Evolutionary conservation across 768 basidiomycete genomes (phyloP).

Genomic region (Suillus tomentosus): DNA sequence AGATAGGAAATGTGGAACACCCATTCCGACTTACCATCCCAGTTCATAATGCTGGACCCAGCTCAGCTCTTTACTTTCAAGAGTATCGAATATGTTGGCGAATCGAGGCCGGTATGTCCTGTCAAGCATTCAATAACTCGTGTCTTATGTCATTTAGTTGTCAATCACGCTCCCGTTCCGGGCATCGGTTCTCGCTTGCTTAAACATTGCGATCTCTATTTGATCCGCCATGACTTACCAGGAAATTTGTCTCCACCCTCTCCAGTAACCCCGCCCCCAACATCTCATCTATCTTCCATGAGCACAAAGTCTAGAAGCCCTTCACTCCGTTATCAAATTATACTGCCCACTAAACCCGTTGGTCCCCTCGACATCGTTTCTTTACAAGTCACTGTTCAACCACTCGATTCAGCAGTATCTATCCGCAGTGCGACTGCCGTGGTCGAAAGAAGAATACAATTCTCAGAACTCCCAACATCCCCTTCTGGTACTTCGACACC

Average conservation of each 20-base stretch:
- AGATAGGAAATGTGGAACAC: slow-evolving; percentile 64
- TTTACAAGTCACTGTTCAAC: slow-evolving; percentile 62
- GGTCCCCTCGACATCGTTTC: slow-evolving; percentile 76
- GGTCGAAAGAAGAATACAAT: slow-evolving; percentile 71
- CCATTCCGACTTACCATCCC: slow-evolving; percentile 76
- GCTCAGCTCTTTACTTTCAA: slow-evolving; percentile 66
- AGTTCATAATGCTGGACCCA: slow-evolving; percentile 59
- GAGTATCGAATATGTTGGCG: slow-evolving; percentile 83
- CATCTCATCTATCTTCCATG: slow-evolving; percentile 40
- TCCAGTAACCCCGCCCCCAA: slow-evolving; percentile 36
- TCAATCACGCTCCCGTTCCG: slow-evolving; percentile 64
- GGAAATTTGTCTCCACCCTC: slow-evolving; percentile 38
- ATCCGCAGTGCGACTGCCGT: slow-evolving; percentile 65
- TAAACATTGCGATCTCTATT: slow-evolving; percentile 69
- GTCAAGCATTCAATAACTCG: slow-evolving; percentile 8
- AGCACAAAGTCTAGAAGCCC: slow-evolving; percentile 61
- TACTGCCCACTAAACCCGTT: slow-evolving; percentile 56
- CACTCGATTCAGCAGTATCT: slow-evolving; percentile 54
- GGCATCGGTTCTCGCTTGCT: slow-evolving; percentile 69
- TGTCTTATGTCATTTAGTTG: slow-evolving; percentile 45
- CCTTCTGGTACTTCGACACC: slow-evolving; percentile 26
- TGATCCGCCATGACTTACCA: slow-evolving; percentile 71
- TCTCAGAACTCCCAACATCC: slow-evolving; percentile 42
- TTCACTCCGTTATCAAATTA: slow-evolving; percentile 59
- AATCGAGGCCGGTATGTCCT: slow-evolving; percentile 71